phyloP scores from a whole-genome alignment of 2,329 filamentous ascomycete species.

The Calonectria pteridis region DNA sequence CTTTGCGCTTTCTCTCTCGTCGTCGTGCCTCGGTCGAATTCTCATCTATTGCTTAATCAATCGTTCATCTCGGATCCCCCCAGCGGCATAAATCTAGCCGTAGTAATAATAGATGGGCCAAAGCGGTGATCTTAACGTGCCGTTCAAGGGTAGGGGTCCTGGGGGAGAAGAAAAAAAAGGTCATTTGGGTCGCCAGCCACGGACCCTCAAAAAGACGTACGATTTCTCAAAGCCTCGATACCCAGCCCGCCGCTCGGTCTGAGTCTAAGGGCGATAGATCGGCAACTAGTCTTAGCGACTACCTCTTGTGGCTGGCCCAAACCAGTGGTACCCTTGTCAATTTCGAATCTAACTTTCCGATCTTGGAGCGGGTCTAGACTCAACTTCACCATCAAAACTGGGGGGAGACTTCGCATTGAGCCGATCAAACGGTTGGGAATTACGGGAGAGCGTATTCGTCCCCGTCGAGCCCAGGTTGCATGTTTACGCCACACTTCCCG shows the following conservation, averaged over 20 bases:
- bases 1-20: background rate
- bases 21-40: background rate
- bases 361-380: conserved; percentile 42
- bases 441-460: conserved; percentile 24
- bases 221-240: conserved; percentile 31
- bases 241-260: conserved; percentile 23
- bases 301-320: conserved; percentile 43
- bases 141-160: background rate
- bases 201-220: conserved; percentile 23
- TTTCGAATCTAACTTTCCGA: conserved; percentile 43
- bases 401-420: conserved; percentile 10
- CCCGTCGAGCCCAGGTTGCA: background rate
- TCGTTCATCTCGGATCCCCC: conserved; percentile 13
- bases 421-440: conserved; percentile 18
- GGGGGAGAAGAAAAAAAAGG: background rate
- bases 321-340: conserved; percentile 41
- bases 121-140: background rate
- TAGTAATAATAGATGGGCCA: conserved; percentile 4
- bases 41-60: background rate
- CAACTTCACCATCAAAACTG: conserved; percentile 25
- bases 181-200: conserved; percentile 20
- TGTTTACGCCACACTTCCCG: conserved; percentile 23
- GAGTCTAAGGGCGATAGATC: conserved; percentile 36
- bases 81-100: background rate
- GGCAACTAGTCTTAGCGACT: conserved; percentile 43